Base-by-base conservation (phyloP, 257 asterid genomes). In the Lavandula angustifolia region DNA sequence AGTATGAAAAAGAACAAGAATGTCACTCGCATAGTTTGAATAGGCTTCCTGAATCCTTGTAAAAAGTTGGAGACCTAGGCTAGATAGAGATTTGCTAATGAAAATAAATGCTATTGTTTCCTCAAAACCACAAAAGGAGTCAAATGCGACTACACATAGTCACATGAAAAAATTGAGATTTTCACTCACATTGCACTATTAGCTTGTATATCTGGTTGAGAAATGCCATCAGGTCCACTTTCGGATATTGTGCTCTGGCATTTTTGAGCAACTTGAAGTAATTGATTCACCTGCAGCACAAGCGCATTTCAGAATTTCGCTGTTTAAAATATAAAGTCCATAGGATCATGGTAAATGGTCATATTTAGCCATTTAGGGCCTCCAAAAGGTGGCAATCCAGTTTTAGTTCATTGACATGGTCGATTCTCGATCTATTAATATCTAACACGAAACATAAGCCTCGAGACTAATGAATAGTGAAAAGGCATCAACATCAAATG, bases 191-290 rank as follows among this genome's bases (percentile, higher is more conserved):
- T 74, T 70, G 67, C 94, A 75, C 95, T 84, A 81, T 84, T 94
- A 68, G 94, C 82, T 79, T 90, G 97, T 55, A 94, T 74, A 78
- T 90, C 96, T 68, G 87, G 86, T 69, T 82, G 96, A 62, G 96
- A 82, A 65, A 84, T 73, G 17, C 97, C 97, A 41, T 87, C 95
- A 16, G 92, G 81, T 53, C 97, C 97, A 74, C 89, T 82, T 79
- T 94, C 96, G 58, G 97, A 75, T 60, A 94, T 73, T 51, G 97
- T 80, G 81, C 77, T 91, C 51, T 87, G 97, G 81, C 99, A 94
- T 83, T 88, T 90, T 71, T 90, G 96, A 22, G 99, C 99, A 66
- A 90, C 96, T 81, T 90, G 97, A 31, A 94, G 81, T 47, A 94
- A 76, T 73, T 87, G 95, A 81, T 86, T 87, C 64, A 94, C 99